Percentiles rank a stretch among this genome's conserved stretches.
These are phyloP conservation scores for Mycena rebaudengoi DNA, from an alignment of 768 basidiomycete species.

Conservation along the genomic window DNA sequence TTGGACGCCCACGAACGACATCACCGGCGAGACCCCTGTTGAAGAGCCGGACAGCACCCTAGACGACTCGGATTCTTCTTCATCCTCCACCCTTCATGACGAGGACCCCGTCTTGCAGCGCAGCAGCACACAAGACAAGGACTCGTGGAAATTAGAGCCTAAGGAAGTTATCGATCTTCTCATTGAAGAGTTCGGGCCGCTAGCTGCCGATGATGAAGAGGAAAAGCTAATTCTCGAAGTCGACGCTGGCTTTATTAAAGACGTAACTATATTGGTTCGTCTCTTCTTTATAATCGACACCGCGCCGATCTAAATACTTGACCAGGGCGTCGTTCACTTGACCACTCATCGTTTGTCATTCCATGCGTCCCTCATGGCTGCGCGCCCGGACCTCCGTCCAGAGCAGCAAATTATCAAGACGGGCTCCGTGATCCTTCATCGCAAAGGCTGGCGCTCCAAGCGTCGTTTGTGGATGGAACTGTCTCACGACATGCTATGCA, in stretches of 20 bases:
- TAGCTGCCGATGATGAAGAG: constrained; percentile 52
- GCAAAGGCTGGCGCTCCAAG: constrained; percentile 53
- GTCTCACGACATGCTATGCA: constrained; percentile 65
- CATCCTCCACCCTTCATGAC: not conserved
- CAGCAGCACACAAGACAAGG: constrained; percentile 32
- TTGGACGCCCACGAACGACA: constrained; percentile 36
- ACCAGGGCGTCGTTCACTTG: constrained; percentile 65
- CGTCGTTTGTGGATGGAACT: constrained; percentile 70
- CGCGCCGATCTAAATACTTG: constrained; percentile 9
- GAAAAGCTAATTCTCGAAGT: constrained; percentile 62
- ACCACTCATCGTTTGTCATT: constrained; percentile 73
- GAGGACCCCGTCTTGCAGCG: constrained; percentile 34
- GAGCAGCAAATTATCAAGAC: constrained; percentile 52
- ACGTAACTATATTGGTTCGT: constrained; percentile 24
- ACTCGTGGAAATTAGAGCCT: constrained; percentile 48
- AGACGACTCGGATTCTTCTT: constrained; percentile 7
- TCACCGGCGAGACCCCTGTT: constrained; percentile 28
- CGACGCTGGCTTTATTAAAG: constrained; percentile 46
- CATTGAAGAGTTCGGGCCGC: constrained; percentile 63
- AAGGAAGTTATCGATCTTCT: constrained; percentile 60
- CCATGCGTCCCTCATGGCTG: constrained; percentile 66
- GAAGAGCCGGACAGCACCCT: constrained; percentile 17
- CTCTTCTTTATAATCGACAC: too few species aligned
- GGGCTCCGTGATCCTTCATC: constrained; percentile 58
- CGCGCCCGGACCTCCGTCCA: constrained; percentile 41